Evolutionary conservation across 352 stramenopile species (phyloP), one percentile per base, ranked within the genome.

Genomic region (Pythium phragmiticola): DNA sequence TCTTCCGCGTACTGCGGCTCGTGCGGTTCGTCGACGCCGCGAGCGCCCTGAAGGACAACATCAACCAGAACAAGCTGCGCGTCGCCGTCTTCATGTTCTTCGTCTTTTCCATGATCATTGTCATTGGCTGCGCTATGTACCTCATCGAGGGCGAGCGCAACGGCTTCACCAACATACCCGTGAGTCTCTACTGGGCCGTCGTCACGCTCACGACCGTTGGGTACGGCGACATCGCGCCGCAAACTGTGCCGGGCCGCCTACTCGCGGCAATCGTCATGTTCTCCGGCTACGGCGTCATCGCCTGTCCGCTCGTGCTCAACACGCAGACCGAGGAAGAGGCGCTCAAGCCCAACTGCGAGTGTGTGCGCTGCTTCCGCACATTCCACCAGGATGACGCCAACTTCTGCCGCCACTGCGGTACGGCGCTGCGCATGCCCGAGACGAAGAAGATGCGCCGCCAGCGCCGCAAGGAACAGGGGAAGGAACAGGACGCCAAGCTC

Each of bases 151-250:
- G 81, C 4, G 84, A 88, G 53, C 75, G 65, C 49, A 55, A 90
- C 50, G 77, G 67, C 49, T 93, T 91, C 49, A 80, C 74, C n/a
- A 95, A 94, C 62, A 95, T 95, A 59, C 87, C 87, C 8, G 80
- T 92, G 48, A 94, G 84, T 63, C 71, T 95, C 16, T 95, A 95
- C 68, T 95, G 87, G 84, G 89, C 87, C 2, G 83, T 95, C 28
- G 84, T 95, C 58, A 96, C 87, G 23, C 88, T 96, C 63, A 94
- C 87, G 34, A 96, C 87, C 0, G 87, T 96, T 16, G 87, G 87
- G 0, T 94, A 94, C 56, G 87, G 87, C 17, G 87, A 96, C 45
- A 94, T 96, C 39, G 84, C 84, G 0, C 87, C 87, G 14, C 72
- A 92, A 53, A 92, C 87, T 0, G 82, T 94, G 33, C 66, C 87